Conservation (phyloP, 768 basidiomycete genomes). For the Hysterangium stoloniferum region DNA sequence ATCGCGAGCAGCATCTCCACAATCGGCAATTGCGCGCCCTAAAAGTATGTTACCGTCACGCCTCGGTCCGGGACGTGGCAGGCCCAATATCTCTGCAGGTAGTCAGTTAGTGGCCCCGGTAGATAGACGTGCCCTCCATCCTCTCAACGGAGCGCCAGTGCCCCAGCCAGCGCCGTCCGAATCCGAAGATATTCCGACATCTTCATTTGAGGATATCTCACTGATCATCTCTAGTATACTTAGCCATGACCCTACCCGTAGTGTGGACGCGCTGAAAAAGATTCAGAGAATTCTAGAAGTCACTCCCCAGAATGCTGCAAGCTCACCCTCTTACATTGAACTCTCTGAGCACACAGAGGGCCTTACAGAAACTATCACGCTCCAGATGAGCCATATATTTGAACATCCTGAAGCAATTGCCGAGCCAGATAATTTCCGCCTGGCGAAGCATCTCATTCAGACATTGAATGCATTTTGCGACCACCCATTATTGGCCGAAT, state of each 20-base stretch:
- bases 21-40: conserved; percentile 38
- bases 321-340: conserved; percentile 66
- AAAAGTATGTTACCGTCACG: conserved; percentile 72
- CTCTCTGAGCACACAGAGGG: conserved; percentile 74
- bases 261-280: conserved; percentile 90
- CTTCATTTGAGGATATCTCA: conserved; percentile 52
- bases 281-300: conserved; percentile 81
- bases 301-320: conserved; percentile 64
- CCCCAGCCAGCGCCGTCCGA: conserved; percentile 12
- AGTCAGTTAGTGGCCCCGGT: conserved; percentile 2
- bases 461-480: conserved; percentile 94
- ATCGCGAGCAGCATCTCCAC: conserved; percentile 4
- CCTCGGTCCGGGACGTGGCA: conserved; percentile 56
- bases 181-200: conserved; percentile 20
- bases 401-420: conserved; percentile 69
- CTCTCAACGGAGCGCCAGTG: conserved; percentile 17
- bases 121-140: conserved; percentile 12
- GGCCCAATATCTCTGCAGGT: conserved; percentile 23
- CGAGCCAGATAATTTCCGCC: conserved; percentile 75
- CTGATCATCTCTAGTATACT: conserved; percentile 84
- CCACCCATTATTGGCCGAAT: conserved; percentile 79
- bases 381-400: conserved; percentile 90
- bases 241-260: conserved; percentile 75
- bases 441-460: conserved; percentile 96
- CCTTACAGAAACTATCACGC: conserved; percentile 81